Conservation (phyloP, 768 basidiomycete species). For the Hygrophorus russula region DNA sequence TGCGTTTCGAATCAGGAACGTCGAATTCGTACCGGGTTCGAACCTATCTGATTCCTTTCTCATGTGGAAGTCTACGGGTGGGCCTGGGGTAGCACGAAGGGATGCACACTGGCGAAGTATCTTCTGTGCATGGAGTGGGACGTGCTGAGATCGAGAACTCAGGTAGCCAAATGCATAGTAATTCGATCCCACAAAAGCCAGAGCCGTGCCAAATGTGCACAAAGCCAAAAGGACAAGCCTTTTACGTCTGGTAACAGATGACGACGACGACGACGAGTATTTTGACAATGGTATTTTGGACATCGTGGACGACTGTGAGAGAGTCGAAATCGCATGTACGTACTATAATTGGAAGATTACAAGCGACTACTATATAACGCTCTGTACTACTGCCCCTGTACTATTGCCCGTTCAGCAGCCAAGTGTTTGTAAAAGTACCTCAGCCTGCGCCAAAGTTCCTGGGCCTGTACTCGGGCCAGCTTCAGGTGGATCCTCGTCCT, state of each 20-base stretch:
- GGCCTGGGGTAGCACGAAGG: constrained; percentile 36
- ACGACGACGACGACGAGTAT: not conserved
- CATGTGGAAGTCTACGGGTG: constrained; percentile 22
- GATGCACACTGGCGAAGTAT: constrained; percentile 39
- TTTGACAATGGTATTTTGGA: constrained; percentile 7
- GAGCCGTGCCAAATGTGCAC: not conserved
- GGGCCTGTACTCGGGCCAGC: constrained; percentile 23
- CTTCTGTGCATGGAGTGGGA: constrained; percentile 17
- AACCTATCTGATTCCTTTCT: constrained; percentile 52
- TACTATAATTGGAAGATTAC: no score
- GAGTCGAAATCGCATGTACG: no score
- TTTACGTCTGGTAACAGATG: no score
- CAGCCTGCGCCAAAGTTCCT: constrained; percentile 11
- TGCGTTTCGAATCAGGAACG: constrained; percentile 55
- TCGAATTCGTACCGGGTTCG: constrained; percentile 52
- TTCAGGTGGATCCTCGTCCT: constrained; percentile 16
- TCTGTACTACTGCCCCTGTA: constrained; percentile 1
- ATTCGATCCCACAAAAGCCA: not conserved
- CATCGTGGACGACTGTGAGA: no score
- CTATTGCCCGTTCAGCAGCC: constrained; percentile 5
- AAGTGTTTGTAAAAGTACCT: no score
- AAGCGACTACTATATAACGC: no score
- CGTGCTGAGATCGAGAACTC: not conserved
- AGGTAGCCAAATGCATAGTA: not conserved
- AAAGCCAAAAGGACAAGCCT: not conserved